Evolutionary conservation across 345 rosid genomes (phyloP), one percentile per base, ranked within the genome.

Genomic region (Arabidopsis arenosa): DNA sequence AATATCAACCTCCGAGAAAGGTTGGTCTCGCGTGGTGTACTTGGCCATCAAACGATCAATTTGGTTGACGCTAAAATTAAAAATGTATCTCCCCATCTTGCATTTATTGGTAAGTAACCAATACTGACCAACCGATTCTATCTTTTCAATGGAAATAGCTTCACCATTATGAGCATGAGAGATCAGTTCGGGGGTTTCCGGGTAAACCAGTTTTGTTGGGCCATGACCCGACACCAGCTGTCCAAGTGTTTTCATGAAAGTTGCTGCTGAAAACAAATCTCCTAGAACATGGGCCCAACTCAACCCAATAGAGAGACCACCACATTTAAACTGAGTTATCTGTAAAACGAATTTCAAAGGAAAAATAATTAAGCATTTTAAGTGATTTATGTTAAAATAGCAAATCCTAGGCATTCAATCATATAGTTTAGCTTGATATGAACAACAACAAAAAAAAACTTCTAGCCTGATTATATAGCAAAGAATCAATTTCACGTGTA

Each of bases 241-340:
- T 68, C 77, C 86, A 85, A 78, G 83, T 44, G 17, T 72, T 43
- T 85, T 87, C 58, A 93, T 67, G 85, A 93, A 87, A 40, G 75
- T 45, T 7, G 85, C 75, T 13, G 87, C 91, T 35, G 91, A 83
- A 63, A 84, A 70, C 52, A 81, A 75, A 70, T 90, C 96, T 26
- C 96, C 98, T 2, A 93, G 81, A n/a, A 90, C 41, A 77, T 93
- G 94, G 33, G 96, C 86, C 97, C 98, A 90, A 78, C 84, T 89
- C 1, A 93, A 79, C 21, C 96, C 93, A 53, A 93, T 40, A 0
- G 88, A 80, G 35, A 85, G 15, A 6, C 94, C 98, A 18, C 90
- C 98, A 48, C 88, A 87, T 58, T 81, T 80, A 86, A 90, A 93
- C 79, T 77, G 37, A 8, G 96, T 93, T 64, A 90, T 81, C 94